Conservation (phyloP, 2,329 filamentous ascomycete genomes). For the Trichoderma endophyticum region DNA sequence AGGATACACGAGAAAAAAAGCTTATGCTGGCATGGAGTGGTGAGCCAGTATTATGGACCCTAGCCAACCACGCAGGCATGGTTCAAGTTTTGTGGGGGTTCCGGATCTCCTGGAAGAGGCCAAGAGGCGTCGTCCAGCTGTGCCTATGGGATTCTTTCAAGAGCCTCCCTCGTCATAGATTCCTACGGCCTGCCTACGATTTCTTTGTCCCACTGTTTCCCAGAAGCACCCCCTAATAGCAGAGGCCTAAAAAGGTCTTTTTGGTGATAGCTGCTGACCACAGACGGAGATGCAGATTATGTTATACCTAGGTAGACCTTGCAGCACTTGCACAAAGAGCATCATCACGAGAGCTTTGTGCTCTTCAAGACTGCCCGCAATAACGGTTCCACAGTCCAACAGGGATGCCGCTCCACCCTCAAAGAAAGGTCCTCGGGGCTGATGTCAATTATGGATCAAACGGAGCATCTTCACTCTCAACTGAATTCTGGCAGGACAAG, state of each 20-base stretch:
- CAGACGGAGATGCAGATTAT: neutral
- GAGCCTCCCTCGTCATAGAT: slow-evolving; percentile 6
- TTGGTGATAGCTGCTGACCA: neutral
- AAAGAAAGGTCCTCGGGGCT: neutral
- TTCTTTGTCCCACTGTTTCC: neutral
- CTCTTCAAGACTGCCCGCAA: neutral
- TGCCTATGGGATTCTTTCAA: neutral
- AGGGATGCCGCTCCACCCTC: neutral
- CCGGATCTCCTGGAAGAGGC: neutral
- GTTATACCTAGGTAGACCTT: neutral
- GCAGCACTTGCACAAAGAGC: neutral
- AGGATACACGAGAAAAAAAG: neutral
- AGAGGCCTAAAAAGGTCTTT: neutral
- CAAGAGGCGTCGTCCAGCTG: neutral
- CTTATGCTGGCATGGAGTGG: neutral
- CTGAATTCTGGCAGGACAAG: neutral
- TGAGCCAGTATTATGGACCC: neutral
- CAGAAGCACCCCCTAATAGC: neutral
- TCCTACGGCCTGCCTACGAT: neutral
- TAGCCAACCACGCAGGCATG: neutral
- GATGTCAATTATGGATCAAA: neutral
- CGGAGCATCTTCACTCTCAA: neutral
- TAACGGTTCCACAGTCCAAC: neutral
- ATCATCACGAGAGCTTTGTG: neutral
- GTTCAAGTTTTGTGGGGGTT: neutral